These are phyloP conservation scores for Pichia kudriavzevii DNA, from an alignment of 1,139 yeast species.

Conservation along the genomic window DNA sequence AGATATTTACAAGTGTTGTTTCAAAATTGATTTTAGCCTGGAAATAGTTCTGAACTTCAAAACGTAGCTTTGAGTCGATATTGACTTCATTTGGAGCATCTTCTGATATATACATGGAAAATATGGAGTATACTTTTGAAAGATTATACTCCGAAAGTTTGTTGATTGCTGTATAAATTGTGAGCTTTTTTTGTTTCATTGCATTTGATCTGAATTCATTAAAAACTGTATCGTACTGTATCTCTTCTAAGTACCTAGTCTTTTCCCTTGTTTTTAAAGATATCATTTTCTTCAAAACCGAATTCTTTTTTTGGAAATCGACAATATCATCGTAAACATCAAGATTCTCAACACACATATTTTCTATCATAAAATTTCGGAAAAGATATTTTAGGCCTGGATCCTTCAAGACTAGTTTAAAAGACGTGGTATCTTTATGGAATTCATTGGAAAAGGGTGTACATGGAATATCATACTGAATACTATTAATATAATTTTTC, in stretches of 20 bases:
- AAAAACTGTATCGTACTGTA: slow-evolving; percentile 5
- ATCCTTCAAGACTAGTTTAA: slow-evolving; percentile 52
- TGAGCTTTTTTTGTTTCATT: slow-evolving; percentile 15
- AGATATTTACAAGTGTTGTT: slow-evolving; percentile 1
- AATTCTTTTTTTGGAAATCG: slow-evolving; percentile 35
- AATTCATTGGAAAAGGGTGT: not conserved
- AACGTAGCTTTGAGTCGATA: slow-evolving; percentile 53
- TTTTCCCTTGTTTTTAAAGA: slow-evolving; percentile 20
- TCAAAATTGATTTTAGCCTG: slow-evolving; percentile 6
- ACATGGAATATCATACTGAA: too few species aligned
- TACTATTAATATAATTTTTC: slow-evolving; percentile 2
- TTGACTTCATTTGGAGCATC: slow-evolving; percentile 71
- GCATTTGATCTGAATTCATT: slow-evolving; percentile 4
- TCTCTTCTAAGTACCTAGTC: slow-evolving; percentile 6
- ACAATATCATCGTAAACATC: slow-evolving; percentile 59
- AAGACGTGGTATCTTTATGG: slow-evolving; percentile 16
- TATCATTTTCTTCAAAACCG: slow-evolving; percentile 28
- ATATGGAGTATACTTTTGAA: slow-evolving; percentile 54
- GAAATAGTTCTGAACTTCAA: slow-evolving; percentile 33
- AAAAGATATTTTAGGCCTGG: slow-evolving; percentile 75
- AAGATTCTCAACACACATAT: slow-evolving; percentile 68
- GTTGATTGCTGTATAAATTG: slow-evolving; percentile 31
- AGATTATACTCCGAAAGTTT: slow-evolving; percentile 45
- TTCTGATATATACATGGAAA: slow-evolving; percentile 56
- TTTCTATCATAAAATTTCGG: slow-evolving; percentile 52